A percentile compares a stretch with the other conserved stretches of the same genome.
Evolutionary conservation across 129 eudicot genomes (phyloP).

Genomic region (Lonicera japonica): DNA sequence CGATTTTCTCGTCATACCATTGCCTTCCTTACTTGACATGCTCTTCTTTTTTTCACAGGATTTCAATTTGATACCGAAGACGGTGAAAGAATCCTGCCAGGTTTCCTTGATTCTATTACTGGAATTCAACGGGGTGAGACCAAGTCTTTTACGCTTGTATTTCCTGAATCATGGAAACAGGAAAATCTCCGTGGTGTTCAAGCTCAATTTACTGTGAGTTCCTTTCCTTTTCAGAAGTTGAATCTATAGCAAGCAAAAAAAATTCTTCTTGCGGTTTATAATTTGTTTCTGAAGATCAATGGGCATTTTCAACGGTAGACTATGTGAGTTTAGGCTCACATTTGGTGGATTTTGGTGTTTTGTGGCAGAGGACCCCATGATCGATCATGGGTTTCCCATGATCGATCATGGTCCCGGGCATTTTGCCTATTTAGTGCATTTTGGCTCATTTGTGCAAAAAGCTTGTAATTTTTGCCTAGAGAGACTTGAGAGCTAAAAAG

Average conservation of each 20-base stretch:
- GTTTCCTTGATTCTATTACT: slow-evolving; percentile 68
- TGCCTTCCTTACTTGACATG: not conserved
- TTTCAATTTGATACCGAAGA: slow-evolving; percentile 90
- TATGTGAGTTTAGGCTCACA: no score
- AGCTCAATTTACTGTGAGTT: slow-evolving; percentile 86
- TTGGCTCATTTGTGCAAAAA: no score
- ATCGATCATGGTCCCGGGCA: no score
- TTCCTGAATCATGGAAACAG: slow-evolving; percentile 93
- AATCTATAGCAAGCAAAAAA: not conserved
- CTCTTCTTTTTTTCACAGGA: slow-evolving; percentile 37
- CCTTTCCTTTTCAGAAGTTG: not conserved
- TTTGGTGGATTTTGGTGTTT: no score
- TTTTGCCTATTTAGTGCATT: no score
- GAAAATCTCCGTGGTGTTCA: slow-evolving; percentile 87
- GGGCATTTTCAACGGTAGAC: not conserved
- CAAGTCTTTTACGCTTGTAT: slow-evolving; percentile 71
- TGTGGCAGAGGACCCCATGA: no score
- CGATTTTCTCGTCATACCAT: not conserved
- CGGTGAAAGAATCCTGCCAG: slow-evolving; percentile 81
- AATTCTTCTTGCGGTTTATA: not conserved
- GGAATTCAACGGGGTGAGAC: slow-evolving; percentile 88
- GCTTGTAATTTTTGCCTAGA: no score
- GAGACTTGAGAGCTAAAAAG: no score
- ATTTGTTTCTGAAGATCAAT: not conserved
- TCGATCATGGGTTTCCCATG: no score